Evolutionary conservation across 805 yeast species (phyloP).

Genomic region (Gaillardinia entomophila): DNA sequence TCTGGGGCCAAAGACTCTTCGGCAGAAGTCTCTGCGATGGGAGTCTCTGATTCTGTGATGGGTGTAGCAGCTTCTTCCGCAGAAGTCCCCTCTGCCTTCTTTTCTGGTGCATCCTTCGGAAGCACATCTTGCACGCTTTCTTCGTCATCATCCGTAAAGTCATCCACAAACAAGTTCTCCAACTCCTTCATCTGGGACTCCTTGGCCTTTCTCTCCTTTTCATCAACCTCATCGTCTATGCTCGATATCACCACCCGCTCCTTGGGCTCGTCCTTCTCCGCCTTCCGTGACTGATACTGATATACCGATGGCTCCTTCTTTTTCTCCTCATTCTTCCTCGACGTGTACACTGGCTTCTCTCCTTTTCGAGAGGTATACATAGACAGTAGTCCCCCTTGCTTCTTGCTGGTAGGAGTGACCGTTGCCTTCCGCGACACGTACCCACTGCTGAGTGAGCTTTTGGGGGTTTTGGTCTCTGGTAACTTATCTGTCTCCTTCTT

Average conservation of each 20-base stretch:
- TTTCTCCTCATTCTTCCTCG: constrained; percentile 12
- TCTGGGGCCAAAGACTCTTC: too few relatives aligned
- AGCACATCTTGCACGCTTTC: constrained; percentile 1
- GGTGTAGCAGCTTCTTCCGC: constrained; percentile 4
- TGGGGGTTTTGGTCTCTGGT: not conserved
- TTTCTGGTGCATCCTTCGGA: constrained; percentile 3
- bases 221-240: constrained; percentile 4
- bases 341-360: constrained; percentile 13
- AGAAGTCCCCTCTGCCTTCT: constrained; percentile 3
- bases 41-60: too few relatives aligned
- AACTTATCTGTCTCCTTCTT: too few relatives aligned
- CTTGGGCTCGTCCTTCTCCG: constrained; percentile 14
- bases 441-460: not conserved
- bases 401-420: not conserved
- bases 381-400: not conserved
- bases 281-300: constrained; percentile 27
- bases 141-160: constrained; percentile 8
- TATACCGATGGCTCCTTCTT: constrained; percentile 2
- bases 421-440: not conserved
- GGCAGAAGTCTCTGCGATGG: not conserved
- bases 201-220: constrained; percentile 7
- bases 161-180: constrained; percentile 9
- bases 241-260: constrained; percentile 33
- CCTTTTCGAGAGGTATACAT: constrained; percentile 1
- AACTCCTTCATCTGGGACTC: constrained; percentile 3